These are phyloP conservation scores for Terfezia claveryi DNA, from an alignment of 495 filamentous ascomycete genomes.

Conservation along the genomic window DNA sequence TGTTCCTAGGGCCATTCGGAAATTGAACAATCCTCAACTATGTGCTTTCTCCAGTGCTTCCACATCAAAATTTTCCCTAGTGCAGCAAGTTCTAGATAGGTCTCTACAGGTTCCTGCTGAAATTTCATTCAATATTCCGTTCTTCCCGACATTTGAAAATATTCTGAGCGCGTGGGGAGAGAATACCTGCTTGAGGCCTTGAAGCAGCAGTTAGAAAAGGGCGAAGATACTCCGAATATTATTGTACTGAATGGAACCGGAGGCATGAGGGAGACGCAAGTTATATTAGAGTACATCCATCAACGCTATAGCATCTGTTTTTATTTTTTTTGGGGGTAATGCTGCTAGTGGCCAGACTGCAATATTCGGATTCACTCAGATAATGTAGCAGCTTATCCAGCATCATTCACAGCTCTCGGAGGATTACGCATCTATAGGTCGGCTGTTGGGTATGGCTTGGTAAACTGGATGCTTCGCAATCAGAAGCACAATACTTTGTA, in stretches of 20 bases:
- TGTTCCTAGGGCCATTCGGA: too few relatives aligned
- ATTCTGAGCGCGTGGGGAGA: constrained; percentile 1
- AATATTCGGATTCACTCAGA: background rate
- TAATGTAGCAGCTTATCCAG: constrained; percentile 1
- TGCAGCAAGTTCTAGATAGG: too few relatives aligned
- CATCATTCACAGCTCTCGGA: background rate
- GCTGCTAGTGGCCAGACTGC: constrained; percentile 1
- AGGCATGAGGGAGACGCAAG: constrained; percentile 6
- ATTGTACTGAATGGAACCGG: constrained; percentile 5
- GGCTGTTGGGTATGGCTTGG: background rate
- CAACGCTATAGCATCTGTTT: background rate
- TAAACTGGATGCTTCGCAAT: background rate
- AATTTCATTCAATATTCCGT: background rate
- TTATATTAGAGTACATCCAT: constrained; percentile 5
- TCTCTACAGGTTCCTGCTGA: too few relatives aligned
- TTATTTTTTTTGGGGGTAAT: constrained; percentile 12
- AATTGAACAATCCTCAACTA: too few relatives aligned
- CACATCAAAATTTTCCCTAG: too few relatives aligned
- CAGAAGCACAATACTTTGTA: too few relatives aligned
- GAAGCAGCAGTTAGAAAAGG: background rate
- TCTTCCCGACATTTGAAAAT: background rate
- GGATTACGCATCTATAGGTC: background rate
- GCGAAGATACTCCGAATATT: background rate
- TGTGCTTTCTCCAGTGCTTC: too few relatives aligned
- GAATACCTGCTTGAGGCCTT: background rate